Base-by-base conservation (phyloP, 495 filamentous ascomycete genomes). In the Penicillium robsamsonii region DNA sequence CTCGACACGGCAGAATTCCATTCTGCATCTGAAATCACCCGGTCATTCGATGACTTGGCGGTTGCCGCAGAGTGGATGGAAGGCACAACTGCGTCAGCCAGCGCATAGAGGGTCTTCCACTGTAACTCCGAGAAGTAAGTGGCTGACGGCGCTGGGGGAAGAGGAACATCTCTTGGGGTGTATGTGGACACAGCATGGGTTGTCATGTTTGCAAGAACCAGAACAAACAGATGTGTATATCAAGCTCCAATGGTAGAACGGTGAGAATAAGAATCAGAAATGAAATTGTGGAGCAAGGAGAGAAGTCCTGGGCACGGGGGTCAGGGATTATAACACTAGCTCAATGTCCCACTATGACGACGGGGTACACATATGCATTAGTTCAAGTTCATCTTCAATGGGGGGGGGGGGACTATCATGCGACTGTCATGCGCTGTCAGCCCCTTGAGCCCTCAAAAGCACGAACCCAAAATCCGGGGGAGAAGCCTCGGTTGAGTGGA, bases 51-150 rank as follows among this genome's bases (percentile, higher is more conserved):
- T 41, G 67, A 70, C 53, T 64, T 63, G 46, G 56, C 35, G 6
- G 59, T 55, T 17, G 60, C 58, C 24, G 67, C 46, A 38, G 71
- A 63, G 38, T 70, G 70, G 52, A 85, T 75, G 1, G 76, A 77
- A 6, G 82, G 81, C 24, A 86, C 73, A 29, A 84, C 63, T 0
- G 81, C 75, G 57, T 85, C 81, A 29, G 78, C 77, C 5, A 86
- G 67, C 0, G 81, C 72, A 59, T 84, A 68, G 3, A 86, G 68
- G 0, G 75, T 84, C 3, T 59, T 73, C 83, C 83, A 86, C 74
- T 86, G 83, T 1, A 69, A 30, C 18, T 74, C 70, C 0, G 71
- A 76, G 54, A 82, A 80, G 53, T 76, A 67, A 10, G 71, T 60
- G 22, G 65, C 58, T 11, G 67, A 61, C 1, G 73, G 69, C 9